phyloP scores from a whole-genome alignment of 140 eudicot genomes.

The Stevia rebaudiana region DNA sequence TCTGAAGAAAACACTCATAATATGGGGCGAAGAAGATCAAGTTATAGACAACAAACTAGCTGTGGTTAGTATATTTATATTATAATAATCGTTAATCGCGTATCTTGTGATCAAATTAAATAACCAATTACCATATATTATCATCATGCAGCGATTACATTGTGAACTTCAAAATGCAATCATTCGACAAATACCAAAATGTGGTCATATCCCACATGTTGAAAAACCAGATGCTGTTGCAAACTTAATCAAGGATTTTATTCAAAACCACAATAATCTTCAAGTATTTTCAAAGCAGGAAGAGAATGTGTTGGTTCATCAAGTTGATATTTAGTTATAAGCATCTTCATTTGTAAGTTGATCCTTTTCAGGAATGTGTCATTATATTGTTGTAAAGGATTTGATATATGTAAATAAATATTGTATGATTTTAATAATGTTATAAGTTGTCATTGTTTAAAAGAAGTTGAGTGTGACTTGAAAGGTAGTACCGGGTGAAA shows the following conservation, averaged over 20 bases:
- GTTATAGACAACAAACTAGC: constrained; percentile 70
- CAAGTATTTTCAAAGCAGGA: constrained; percentile 16
- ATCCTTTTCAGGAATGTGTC: constrained; percentile 3
- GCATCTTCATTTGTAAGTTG: background rate
- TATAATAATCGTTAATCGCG: too few species aligned
- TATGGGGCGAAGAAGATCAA: constrained; percentile 94
- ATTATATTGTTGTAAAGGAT: background rate
- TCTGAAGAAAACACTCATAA: constrained; percentile 58
- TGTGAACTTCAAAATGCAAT: constrained; percentile 73
- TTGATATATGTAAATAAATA: constrained; percentile 10
- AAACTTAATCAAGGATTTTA: constrained; percentile 58
- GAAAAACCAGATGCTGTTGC: constrained; percentile 67
- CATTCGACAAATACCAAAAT: constrained; percentile 68
- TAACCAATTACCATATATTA: background rate
- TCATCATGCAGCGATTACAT: constrained; percentile 53
- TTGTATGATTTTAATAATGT: background rate
- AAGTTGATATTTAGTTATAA: constrained; percentile 22
- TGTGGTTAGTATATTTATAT: constrained; percentile 65
- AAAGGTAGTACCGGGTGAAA: background rate
- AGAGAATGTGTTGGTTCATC: constrained; percentile 20
- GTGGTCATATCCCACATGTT: constrained; percentile 87
- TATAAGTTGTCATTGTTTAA: background rate
- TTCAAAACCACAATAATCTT: background rate
- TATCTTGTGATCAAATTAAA: background rate
- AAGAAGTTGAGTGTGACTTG: background rate